Conservation (phyloP, 2,329 filamentous ascomycete genomes). For the Metarhizium sp. region DNA sequence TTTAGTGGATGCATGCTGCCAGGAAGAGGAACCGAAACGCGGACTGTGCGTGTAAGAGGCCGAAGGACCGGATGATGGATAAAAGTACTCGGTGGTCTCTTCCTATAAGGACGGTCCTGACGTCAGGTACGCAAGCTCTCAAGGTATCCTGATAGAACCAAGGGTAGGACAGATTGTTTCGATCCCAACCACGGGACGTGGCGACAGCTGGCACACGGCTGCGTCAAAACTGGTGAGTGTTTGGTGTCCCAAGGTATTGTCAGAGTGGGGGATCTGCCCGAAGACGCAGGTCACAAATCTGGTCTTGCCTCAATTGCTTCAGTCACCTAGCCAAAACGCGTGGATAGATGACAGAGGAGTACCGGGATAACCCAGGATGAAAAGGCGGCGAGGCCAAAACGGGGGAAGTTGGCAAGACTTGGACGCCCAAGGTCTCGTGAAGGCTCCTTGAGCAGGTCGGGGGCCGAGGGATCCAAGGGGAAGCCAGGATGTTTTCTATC, state of each 20-base stretch:
- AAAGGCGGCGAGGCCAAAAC: neutral
- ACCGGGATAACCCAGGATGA: neutral
- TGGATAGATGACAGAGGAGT: neutral
- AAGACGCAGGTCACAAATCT: neutral
- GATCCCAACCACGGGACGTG: neutral
- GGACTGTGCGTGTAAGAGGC: conserved; percentile 3
- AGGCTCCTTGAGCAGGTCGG: neutral
- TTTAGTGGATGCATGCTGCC: conserved; percentile 7
- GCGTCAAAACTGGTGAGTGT: neutral
- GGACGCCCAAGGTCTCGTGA: neutral
- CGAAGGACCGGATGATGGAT: neutral
- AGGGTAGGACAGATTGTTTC: neutral
- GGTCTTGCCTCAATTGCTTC: neutral
- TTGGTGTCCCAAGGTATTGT: neutral
- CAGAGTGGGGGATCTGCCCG: neutral
- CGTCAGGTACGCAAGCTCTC: neutral
- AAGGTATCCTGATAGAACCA: neutral
- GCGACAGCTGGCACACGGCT: neutral
- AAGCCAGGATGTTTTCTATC: neutral
- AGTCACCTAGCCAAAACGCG: neutral
- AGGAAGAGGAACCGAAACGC: conserved; percentile 3
- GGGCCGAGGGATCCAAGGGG: neutral
- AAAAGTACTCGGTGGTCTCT: neutral
- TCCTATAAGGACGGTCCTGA: neutral
- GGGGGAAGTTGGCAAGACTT: neutral